Evolutionary conservation across 1,284 basidiomycete species (phyloP).

Genomic region (Cutaneotrichosporon sp.): DNA sequence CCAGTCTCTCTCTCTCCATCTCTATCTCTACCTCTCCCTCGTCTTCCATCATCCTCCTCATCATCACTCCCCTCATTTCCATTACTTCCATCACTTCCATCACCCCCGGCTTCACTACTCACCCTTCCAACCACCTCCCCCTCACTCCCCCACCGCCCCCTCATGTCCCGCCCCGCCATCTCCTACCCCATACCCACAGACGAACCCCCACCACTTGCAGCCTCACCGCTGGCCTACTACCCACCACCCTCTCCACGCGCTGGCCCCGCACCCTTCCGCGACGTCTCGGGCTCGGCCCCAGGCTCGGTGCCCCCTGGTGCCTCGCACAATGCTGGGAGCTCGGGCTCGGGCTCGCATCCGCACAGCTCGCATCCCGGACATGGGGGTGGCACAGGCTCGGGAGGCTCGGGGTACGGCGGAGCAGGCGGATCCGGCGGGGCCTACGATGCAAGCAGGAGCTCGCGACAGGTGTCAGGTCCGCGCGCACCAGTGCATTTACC

Average conservation of each 20-base stretch:
- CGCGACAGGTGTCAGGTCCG: not conserved
- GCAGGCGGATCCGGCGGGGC: not conserved
- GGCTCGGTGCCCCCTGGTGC: not conserved
- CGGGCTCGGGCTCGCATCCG: not conserved
- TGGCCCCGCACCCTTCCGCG: not conserved
- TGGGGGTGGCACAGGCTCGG: not conserved
- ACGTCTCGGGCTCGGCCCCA: not conserved
- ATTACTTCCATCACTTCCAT: no score
- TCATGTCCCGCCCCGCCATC: constrained; percentile 27
- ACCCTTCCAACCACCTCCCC: no score
- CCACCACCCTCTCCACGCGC: not conserved
- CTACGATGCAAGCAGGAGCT: not conserved
- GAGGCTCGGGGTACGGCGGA: not conserved
- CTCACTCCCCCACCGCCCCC: no score
- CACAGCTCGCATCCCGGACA: not conserved
- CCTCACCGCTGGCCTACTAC: not conserved
- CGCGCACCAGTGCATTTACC: not conserved
- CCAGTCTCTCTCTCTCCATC: no score
- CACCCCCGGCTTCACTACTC: no score
- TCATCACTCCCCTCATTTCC: no score
- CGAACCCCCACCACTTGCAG: constrained; percentile 5
- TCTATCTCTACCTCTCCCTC: no score
- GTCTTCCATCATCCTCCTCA: no score
- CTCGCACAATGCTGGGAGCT: not conserved
- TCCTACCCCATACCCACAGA: constrained; percentile 25